A percentile compares a stretch with the other conserved stretches of the same genome.
Evolutionary conservation across 2,329 filamentous ascomycete genomes (phyloP).

Genomic region (Dryadomyces quercus-mongolicae): DNA sequence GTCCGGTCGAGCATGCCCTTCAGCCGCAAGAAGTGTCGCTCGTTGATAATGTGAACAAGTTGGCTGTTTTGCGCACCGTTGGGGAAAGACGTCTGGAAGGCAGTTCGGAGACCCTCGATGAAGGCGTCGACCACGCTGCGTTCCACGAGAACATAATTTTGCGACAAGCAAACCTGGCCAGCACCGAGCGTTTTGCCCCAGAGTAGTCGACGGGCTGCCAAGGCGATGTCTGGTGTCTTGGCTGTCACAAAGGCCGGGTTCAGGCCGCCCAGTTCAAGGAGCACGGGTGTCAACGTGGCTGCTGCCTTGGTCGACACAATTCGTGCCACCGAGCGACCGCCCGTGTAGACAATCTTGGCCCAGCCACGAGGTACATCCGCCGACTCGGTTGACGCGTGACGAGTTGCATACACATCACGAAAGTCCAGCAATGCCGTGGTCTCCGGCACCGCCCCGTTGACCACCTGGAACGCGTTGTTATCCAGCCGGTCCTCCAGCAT

Average conservation of each 20-base stretch:
- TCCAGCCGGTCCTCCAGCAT: slow-evolving; percentile 69
- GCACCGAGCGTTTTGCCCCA: slow-evolving; percentile 84
- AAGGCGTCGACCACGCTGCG: slow-evolving; percentile 59
- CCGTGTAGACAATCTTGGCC: slow-evolving; percentile 98
- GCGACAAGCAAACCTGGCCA: slow-evolving; percentile 83
- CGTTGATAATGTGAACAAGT: slow-evolving; percentile 70
- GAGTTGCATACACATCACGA: slow-evolving; percentile 26
- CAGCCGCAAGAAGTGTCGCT: slow-evolving; percentile 64
- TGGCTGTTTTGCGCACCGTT: slow-evolving; percentile 69
- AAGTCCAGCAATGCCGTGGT: slow-evolving; percentile 64
- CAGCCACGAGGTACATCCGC: slow-evolving; percentile 43
- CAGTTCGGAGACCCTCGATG: slow-evolving; percentile 59
- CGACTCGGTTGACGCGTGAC: slow-evolving; percentile 2
- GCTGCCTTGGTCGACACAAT: slow-evolving; percentile 87
- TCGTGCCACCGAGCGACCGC: slow-evolving; percentile 63
- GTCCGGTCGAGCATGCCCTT: slow-evolving; percentile 84
- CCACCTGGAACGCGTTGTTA: slow-evolving; percentile 57
- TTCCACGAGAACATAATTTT: slow-evolving; percentile 86
- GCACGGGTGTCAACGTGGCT: slow-evolving; percentile 73
- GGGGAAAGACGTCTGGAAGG: slow-evolving; percentile 70
- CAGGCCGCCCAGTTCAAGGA: slow-evolving; percentile 78
- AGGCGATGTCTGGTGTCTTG: slow-evolving; percentile 55
- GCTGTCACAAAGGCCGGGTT: slow-evolving; percentile 90
- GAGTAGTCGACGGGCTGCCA: slow-evolving; percentile 73
- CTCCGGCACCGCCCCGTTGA: slow-evolving; percentile 74